Evolutionary conservation across 2,329 filamentous ascomycete genomes (phyloP).

Genomic region (Fusarium fracticaudum): DNA sequence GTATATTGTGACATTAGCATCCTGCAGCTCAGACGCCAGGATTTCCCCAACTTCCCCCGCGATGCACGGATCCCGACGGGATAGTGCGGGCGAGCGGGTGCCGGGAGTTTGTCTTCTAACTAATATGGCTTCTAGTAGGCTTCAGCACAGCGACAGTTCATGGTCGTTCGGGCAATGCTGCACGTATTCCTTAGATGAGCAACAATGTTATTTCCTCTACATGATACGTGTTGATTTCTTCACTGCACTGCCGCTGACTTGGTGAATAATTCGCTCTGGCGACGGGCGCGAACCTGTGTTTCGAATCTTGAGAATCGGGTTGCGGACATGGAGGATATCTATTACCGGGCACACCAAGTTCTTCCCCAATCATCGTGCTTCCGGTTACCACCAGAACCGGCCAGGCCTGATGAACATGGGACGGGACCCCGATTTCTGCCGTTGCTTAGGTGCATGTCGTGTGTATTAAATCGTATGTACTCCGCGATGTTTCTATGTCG

Average conservation of each 20-base stretch:
- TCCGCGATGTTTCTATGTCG: conserved; percentile 28
- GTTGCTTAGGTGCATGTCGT: conserved; percentile 16
- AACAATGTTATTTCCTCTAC: not conserved
- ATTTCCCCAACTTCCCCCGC: conserved; percentile 44
- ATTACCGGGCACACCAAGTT: not conserved
- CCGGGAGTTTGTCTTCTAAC: conserved; percentile 15
- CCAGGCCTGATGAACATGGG: not conserved
- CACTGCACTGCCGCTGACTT: not conserved
- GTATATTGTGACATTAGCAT: conserved; percentile 30
- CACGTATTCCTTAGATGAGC: not conserved
- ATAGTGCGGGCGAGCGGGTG: conserved; percentile 43
- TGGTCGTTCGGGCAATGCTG: not conserved
- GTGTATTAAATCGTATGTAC: not conserved
- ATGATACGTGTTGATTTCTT: not conserved
- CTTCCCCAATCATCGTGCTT: conserved; percentile 5
- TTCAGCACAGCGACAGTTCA: not conserved
- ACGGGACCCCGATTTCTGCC: conserved; percentile 29
- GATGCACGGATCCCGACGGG: conserved; percentile 41
- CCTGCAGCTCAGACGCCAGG: conserved; percentile 29
- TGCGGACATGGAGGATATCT: not conserved
- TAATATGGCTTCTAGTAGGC: not conserved
- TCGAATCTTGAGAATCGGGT: not conserved
- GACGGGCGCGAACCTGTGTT: not conserved
- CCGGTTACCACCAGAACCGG: conserved; percentile 7
- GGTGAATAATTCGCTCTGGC: not conserved